A percentile compares a stretch with the other conserved stretches of the same genome.
Conservation (phyloP, 306 rosid species). For the Malus orientalis region DNA sequence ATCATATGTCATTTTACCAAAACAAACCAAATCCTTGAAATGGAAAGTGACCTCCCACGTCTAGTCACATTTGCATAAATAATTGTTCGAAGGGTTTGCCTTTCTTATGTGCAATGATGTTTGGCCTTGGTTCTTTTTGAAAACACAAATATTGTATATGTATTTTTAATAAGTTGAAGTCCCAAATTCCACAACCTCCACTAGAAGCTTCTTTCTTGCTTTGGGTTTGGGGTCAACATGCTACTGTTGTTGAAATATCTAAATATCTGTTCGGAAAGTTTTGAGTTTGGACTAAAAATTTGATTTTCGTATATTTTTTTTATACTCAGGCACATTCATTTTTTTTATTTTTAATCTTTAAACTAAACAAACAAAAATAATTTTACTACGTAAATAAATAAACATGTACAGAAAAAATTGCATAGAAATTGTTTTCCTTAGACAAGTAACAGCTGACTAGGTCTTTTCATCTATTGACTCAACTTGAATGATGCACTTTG, state of each 20-base stretch:
- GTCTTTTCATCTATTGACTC: background rate
- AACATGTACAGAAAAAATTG: too few species aligned
- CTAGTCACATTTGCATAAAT: conserved; percentile 17
- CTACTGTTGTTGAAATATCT: background rate
- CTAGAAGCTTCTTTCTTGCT: conserved; percentile 15
- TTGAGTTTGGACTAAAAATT: background rate
- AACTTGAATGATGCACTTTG: conserved; percentile 11
- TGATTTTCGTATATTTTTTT: background rate
- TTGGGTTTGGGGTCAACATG: background rate
- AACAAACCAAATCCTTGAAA: background rate
- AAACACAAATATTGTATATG: background rate
- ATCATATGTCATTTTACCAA: conserved; percentile 5
- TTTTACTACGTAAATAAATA: too few species aligned
- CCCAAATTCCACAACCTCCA: background rate
- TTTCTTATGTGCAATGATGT: conserved; percentile 9
- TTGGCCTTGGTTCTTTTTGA: conserved; percentile 23
- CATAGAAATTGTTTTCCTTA: too few species aligned
- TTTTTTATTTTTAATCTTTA: too few species aligned
- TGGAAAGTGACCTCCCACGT: conserved; percentile 17
- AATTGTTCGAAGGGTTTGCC: conserved; percentile 5
- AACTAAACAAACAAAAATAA: too few species aligned
- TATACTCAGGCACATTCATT: too few species aligned
- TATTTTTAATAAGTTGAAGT: background rate
- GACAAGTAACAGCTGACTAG: background rate
- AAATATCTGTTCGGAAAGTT: background rate